Evolutionary conservation across 495 filamentous ascomycete genomes (phyloP).

Genomic region (Echria macrotheca): DNA sequence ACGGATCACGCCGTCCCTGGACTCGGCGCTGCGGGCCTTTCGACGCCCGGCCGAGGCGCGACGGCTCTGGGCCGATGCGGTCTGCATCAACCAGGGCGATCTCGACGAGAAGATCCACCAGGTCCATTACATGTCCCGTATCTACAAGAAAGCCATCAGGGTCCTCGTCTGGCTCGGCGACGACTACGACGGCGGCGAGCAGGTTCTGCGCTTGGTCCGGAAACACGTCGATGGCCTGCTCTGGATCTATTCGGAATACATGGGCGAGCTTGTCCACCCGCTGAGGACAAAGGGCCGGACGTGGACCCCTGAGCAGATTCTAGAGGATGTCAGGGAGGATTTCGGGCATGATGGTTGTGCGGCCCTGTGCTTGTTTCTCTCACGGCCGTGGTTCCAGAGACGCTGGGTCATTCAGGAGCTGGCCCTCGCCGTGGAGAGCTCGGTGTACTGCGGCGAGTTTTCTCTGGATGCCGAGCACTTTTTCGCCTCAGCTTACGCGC

Average conservation of each 20-base stretch:
- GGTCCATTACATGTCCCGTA: not conserved
- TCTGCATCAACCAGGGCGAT: slow-evolving; percentile 5
- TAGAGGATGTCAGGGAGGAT: not conserved
- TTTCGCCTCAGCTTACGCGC: not conserved
- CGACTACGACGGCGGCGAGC: not conserved
- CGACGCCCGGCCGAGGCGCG: not conserved
- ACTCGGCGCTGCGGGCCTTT: not conserved
- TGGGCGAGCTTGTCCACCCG: not conserved
- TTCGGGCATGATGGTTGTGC: not conserved
- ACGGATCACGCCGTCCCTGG: not conserved
- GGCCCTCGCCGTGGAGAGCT: not conserved
- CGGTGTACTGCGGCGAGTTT: not conserved
- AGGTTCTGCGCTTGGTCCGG: not conserved
- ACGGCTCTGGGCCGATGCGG: slow-evolving; percentile 2
- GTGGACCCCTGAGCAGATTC: not conserved
- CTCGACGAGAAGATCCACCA: not conserved
- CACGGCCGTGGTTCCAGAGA: not conserved
- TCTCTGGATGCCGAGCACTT: not conserved
- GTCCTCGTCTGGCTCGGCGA: slow-evolving; percentile 1
- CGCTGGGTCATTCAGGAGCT: not conserved
- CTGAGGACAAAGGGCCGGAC: not conserved
- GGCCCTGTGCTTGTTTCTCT: not conserved
- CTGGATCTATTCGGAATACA: not conserved
- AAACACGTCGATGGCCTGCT: not conserved
- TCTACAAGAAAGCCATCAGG: not conserved